A percentile compares a stretch with the other conserved stretches of the same genome.
Evolutionary conservation across 305 asterid species (phyloP).

Genomic region (Euphrasia arctica): DNA sequence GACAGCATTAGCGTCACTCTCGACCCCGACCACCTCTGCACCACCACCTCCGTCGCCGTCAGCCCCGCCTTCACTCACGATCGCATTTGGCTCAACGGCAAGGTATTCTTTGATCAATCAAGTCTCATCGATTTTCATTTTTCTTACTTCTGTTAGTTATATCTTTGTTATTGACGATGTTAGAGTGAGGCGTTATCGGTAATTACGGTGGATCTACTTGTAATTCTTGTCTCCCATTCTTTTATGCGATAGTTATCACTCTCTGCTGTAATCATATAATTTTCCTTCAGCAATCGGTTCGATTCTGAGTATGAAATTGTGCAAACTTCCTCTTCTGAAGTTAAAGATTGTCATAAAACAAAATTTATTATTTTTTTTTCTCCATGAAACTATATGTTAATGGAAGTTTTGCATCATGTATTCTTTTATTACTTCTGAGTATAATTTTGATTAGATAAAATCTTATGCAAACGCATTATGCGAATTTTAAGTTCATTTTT

Average conservation of each 20-base stretch:
- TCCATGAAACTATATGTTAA: neutral
- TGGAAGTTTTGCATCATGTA: neutral
- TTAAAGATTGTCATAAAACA: neutral
- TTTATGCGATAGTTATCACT: neutral
- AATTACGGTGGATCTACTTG: neutral
- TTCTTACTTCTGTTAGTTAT: constrained; percentile 4
- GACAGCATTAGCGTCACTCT: constrained; percentile 97
- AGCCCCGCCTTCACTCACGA: constrained; percentile 71
- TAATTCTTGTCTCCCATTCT: neutral
- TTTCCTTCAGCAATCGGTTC: neutral
- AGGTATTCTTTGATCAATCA: constrained; percentile 39
- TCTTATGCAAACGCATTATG: too few relatives aligned
- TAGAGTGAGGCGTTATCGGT: constrained; percentile 12
- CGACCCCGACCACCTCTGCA: constrained; percentile 95
- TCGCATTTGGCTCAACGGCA: constrained; percentile 97
- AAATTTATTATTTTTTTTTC: too few relatives aligned
- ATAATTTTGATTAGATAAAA: too few relatives aligned
- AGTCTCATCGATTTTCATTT: constrained; percentile 3
- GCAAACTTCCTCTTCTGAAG: neutral
- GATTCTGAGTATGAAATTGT: neutral
- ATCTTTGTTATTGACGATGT: neutral
- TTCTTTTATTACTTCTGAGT: too few relatives aligned
- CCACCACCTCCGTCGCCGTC: constrained; percentile 98
- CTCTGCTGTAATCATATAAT: neutral
- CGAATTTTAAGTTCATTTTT: neutral